A percentile compares a stretch with the other conserved stretches of the same genome.
phyloP scores from a whole-genome alignment of 345 rosid genomes.

The Jatropha curcas region DNA sequence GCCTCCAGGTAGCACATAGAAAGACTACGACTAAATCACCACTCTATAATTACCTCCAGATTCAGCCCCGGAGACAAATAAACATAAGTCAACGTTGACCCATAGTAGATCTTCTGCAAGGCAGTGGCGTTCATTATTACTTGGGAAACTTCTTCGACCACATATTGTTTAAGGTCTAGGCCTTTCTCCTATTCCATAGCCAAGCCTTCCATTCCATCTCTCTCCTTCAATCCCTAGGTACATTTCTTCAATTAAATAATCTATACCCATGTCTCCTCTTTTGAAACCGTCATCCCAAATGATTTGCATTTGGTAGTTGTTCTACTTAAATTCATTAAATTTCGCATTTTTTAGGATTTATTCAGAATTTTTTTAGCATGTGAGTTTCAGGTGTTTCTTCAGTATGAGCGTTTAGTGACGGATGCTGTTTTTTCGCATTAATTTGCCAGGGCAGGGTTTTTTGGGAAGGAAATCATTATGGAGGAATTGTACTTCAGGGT shows the following conservation, averaged over 20 bases:
- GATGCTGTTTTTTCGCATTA: background rate
- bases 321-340: too few species aligned
- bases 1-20: too few species aligned
- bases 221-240: slow-evolving; percentile 42
- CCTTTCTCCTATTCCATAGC: slow-evolving; percentile 45
- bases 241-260: slow-evolving; percentile 17
- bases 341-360: background rate
- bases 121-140: slow-evolving; percentile 76
- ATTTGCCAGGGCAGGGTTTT: slow-evolving; percentile 48
- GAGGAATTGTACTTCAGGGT: slow-evolving; percentile 48
- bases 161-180: slow-evolving; percentile 56
- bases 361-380: background rate
- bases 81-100: background rate
- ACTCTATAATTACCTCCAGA: too few species aligned
- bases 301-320: too few species aligned
- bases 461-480: slow-evolving; percentile 45
- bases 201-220: slow-evolving; percentile 39
- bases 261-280: slow-evolving; percentile 1
- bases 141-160: slow-evolving; percentile 61
- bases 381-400: slow-evolving; percentile 17
- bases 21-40: too few species aligned
- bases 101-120: background rate
- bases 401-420: background rate
- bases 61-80: background rate
- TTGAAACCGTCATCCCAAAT: too few species aligned